Evolutionary conservation across 495 filamentous ascomycete species (phyloP).

Genomic region (Penicillium crystallinum): DNA sequence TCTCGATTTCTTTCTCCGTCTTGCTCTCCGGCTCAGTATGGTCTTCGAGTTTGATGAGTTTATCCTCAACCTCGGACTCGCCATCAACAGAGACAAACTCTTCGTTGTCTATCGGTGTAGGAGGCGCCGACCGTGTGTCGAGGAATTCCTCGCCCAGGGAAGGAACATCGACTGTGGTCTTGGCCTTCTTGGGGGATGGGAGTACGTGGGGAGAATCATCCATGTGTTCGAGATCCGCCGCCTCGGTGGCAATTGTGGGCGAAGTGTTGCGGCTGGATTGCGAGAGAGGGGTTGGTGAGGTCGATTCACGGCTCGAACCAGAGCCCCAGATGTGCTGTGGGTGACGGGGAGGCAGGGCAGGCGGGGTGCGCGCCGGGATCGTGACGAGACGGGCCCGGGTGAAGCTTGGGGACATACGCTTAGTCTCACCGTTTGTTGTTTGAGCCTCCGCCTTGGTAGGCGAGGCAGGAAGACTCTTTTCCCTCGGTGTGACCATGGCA

Average conservation of each 20-base stretch:
- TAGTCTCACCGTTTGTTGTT: slow-evolving; percentile 38
- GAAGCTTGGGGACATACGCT: slow-evolving; percentile 45
- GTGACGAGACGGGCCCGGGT: slow-evolving; percentile 62
- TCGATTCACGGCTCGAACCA: slow-evolving; percentile 22
- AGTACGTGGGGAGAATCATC: slow-evolving; percentile 14
- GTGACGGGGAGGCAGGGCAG: slow-evolving; percentile 58
- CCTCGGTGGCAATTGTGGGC: slow-evolving; percentile 12
- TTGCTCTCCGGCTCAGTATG: not conserved
- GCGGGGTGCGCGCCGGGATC: slow-evolving; percentile 64
- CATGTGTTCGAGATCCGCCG: slow-evolving; percentile 6
- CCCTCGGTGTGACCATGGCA: slow-evolving; percentile 43
- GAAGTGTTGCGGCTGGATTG: slow-evolving; percentile 20
- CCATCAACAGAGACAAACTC: slow-evolving; percentile 46
- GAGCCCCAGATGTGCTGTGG: slow-evolving; percentile 42
- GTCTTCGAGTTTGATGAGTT: not conserved
- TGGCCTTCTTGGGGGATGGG: slow-evolving; percentile 17
- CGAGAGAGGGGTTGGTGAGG: slow-evolving; percentile 24
- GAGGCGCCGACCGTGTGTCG: slow-evolving; percentile 16
- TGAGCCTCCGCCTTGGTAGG: slow-evolving; percentile 44
- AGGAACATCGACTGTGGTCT: slow-evolving; percentile 12
- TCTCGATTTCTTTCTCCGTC: not conserved
- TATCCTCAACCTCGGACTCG: not conserved
- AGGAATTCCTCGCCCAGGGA: slow-evolving; percentile 14
- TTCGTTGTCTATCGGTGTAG: slow-evolving; percentile 28
- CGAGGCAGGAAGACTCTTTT: slow-evolving; percentile 42